A percentile compares a stretch with the other conserved stretches of the same genome.
phyloP scores from a whole-genome alignment of 306 rosid genomes.

The Sicyos baderoa region DNA sequence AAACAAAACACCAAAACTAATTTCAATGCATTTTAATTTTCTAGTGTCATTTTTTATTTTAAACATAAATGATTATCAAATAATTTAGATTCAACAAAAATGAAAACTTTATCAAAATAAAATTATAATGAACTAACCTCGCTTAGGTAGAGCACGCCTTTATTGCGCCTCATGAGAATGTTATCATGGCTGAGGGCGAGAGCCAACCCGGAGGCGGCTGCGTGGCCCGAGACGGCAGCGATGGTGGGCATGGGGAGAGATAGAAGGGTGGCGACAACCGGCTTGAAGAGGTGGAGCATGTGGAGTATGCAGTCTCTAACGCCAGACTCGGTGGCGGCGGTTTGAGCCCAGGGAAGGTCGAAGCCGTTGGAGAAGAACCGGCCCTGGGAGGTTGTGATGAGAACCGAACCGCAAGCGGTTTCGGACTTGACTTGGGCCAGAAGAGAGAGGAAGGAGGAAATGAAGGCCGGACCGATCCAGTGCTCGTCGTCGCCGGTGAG shows the following conservation, averaged over 20 bases:
- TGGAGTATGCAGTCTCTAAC: slow-evolving; percentile 31
- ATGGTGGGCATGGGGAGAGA: slow-evolving; percentile 71
- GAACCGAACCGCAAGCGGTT: slow-evolving; percentile 50
- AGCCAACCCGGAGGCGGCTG: slow-evolving; percentile 49
- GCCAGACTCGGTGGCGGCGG: slow-evolving; percentile 35
- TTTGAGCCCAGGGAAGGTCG: slow-evolving; percentile 54
- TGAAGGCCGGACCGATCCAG: slow-evolving; percentile 43
- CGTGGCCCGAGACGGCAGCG: slow-evolving; percentile 64
- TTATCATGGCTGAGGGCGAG: slow-evolving; percentile 60
- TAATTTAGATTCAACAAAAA: too few species aligned
- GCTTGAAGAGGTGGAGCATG: slow-evolving; percentile 42
- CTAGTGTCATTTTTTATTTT: too few species aligned
- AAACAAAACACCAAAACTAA: too few species aligned
- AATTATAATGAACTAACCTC: slow-evolving; percentile 35
- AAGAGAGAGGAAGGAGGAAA: slow-evolving; percentile 40
- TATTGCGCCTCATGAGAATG: slow-evolving; percentile 49
- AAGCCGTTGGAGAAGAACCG: slow-evolving; percentile 71
- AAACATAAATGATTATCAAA: too few species aligned
- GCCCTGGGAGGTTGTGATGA: slow-evolving; percentile 64
- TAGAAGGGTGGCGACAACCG: slow-evolving; percentile 44
- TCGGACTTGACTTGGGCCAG: slow-evolving; percentile 35
- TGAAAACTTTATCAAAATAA: too few species aligned
- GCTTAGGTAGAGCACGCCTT: slow-evolving; percentile 60
- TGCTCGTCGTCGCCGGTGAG: slow-evolving; percentile 53
- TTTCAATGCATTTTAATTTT: too few species aligned